A percentile compares a stretch with the other conserved stretches of the same genome.
phyloP scores from a whole-genome alignment of 2,329 filamentous ascomycete genomes.

The Chaetothyriales sp. region DNA sequence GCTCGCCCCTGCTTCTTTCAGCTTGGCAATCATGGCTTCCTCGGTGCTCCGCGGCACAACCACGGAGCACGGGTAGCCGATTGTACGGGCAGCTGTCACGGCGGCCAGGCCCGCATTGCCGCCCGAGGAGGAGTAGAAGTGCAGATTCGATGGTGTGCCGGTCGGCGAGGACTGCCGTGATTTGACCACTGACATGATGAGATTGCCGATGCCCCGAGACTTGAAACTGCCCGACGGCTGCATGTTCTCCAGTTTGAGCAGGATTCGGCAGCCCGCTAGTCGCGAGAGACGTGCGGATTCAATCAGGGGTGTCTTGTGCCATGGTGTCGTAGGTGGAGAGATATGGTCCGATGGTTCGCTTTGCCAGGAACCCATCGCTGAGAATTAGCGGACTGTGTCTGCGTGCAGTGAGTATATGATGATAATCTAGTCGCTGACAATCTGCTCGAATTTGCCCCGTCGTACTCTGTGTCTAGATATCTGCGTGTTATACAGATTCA shows the following conservation, averaged over 20 bases:
- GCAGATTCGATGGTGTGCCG: slow-evolving; percentile 22
- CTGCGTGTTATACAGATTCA: too few species aligned
- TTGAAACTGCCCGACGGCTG: slow-evolving; percentile 83
- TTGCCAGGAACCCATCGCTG: not conserved
- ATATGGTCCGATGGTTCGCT: not conserved
- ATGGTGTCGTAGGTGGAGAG: slow-evolving; percentile 12
- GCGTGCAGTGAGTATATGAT: not conserved
- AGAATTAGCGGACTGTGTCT: not conserved
- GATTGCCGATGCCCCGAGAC: slow-evolving; percentile 35
- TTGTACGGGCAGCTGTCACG: slow-evolving; percentile 53
- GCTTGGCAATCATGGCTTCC: slow-evolving; percentile 56
- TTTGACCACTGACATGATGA: slow-evolving; percentile 37
- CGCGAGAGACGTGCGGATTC: slow-evolving; percentile 26
- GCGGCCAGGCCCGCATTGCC: slow-evolving; percentile 78
- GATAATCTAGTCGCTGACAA: not conserved
- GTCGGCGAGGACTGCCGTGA: not conserved
- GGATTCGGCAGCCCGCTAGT: slow-evolving; percentile 46
- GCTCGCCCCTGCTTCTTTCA: slow-evolving; percentile 50
- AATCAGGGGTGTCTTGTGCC: slow-evolving; percentile 28
- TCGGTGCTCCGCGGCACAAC: slow-evolving; percentile 57
- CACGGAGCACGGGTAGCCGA: slow-evolving; percentile 57
- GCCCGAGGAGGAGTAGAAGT: slow-evolving; percentile 69
- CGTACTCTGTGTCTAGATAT: too few species aligned
- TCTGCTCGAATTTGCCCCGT: not conserved
- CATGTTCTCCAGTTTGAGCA: slow-evolving; percentile 72